Base-by-base conservation (phyloP, 2,329 filamentous ascomycete genomes). In the Nemania sp. region DNA sequence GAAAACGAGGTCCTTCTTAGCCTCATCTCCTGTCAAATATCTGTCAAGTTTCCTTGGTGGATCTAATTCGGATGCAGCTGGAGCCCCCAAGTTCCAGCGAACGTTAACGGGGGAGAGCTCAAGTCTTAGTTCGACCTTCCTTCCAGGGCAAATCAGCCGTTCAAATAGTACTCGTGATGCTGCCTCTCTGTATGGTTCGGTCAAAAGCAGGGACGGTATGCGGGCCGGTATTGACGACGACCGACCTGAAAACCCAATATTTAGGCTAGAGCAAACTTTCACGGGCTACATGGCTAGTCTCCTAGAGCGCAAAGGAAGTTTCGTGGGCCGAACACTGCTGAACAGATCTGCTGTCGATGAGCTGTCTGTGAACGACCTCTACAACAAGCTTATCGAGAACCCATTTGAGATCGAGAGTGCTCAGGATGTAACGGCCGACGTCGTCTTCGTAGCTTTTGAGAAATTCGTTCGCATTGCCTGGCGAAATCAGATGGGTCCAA, bases 381-480 rank as follows among this genome's bases (percentile, higher is more conserved):
- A 97, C 81, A 97, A 97, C 77, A 88, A 90, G 38, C 86, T 98
- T 15, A 89, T 97, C 20, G 94, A 97, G 77, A 92, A 92, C 71
- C 93, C 94, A 0, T 91, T 89, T 60, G 93, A 93, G 75, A 86
- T 92, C 70, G 92, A 97, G 61, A 84, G 90, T 10, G 89, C 92
- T 1, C 87, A 89, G 0, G 93, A 97, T 67, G 86, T 93, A 8
- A 87, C 90, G 2, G 89, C 95, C 8, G 94, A 98, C 75, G 90
- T 95, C 22, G 86, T 98, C 5, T 97, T 98, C 76, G 92, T 92
- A 27, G 92, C 94, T 0, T 98, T 98, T 77, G 94, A 98, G 78
- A 98, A 97, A 69, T 98, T 98, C 73, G 83, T 98, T 68, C 90
- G 89, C 66, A 90, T 94, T 70, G 94, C 93, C 13, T 98, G 95